Conservation (phyloP, 192 early-diverging fungal species). For the Helicostylum pulchrum region DNA sequence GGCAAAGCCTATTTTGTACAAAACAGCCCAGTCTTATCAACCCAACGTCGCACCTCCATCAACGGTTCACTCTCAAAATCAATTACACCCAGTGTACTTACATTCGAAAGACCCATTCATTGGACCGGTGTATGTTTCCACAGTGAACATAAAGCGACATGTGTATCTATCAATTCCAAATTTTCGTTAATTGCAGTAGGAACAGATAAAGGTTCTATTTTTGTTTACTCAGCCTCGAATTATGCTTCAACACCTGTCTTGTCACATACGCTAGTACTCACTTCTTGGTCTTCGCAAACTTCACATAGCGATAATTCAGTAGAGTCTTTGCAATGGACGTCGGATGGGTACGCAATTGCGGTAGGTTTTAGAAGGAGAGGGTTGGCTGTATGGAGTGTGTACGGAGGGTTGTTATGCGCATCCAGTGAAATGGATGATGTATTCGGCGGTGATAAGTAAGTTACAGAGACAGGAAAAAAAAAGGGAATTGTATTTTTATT, state of each 20-base stretch:
- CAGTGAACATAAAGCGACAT: conserved; percentile 47
- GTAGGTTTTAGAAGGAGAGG: conserved; percentile 64
- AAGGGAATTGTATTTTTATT: not conserved
- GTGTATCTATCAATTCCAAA: conserved; percentile 63
- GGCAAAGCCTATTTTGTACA: conserved; percentile 68
- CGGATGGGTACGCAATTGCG: conserved; percentile 70
- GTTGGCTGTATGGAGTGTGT: conserved; percentile 77
- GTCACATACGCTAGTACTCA: conserved; percentile 49
- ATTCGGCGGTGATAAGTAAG: conserved; percentile 3
- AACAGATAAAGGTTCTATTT: conserved; percentile 51
- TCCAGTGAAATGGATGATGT: conserved; percentile 23
- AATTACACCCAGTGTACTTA: not conserved
- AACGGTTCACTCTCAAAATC: not conserved
- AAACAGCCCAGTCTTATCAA: conserved; percentile 16
- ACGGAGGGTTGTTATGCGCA: conserved; percentile 49
- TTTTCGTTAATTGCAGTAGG: conserved; percentile 74
- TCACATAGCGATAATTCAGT: conserved; percentile 31
- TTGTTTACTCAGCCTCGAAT: conserved; percentile 51
- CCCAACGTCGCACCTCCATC: not conserved
- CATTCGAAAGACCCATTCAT: conserved; percentile 1
- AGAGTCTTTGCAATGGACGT: conserved; percentile 62
- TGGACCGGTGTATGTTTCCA: conserved; percentile 57
- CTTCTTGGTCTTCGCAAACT: not conserved
- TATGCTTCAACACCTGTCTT: conserved; percentile 40
- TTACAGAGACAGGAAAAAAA: not conserved